These are phyloP conservation scores for Diplotaxis tenuifolia DNA, from an alignment of 345 rosid genomes.

Conservation along the genomic window DNA sequence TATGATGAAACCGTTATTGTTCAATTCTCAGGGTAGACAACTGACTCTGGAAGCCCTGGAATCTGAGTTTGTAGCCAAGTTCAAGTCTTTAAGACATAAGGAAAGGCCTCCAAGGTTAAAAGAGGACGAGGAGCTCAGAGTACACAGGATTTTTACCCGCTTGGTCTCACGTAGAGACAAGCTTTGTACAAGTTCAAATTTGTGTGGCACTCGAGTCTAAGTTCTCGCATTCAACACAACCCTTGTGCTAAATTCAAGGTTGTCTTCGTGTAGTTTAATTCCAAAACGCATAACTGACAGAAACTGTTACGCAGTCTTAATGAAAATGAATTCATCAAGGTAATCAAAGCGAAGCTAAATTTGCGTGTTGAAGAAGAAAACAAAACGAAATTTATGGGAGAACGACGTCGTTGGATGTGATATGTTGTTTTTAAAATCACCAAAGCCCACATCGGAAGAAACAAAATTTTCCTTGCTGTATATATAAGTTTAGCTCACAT, in stretches of 20 bases:
- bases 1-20: not conserved
- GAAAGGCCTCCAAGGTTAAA: constrained; percentile 79
- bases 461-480: not conserved
- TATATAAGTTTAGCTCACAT: no score
- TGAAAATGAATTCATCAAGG: not conserved
- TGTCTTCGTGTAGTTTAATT: constrained; percentile 55
- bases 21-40: constrained; percentile 43
- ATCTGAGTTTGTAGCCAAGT: constrained; percentile 57
- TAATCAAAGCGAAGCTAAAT: not conserved
- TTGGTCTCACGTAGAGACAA: constrained; percentile 85
- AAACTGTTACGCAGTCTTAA: no score
- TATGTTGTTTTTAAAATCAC: not conserved
- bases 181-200: constrained; percentile 76
- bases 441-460: not conserved
- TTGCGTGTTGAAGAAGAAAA: not conserved
- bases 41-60: constrained; percentile 59
- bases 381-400: not conserved
- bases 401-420: not conserved
- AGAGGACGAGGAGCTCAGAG: constrained; percentile 59
- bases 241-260: constrained; percentile 85
- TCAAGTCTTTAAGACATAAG: constrained; percentile 58
- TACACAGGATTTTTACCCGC: constrained; percentile 72
- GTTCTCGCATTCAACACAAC: constrained; percentile 53
- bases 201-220: constrained; percentile 52
- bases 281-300: no score